Evolutionary conservation across 2,329 filamentous ascomycete species (phyloP).

Genomic region (Ascochyta viciae-villosae): DNA sequence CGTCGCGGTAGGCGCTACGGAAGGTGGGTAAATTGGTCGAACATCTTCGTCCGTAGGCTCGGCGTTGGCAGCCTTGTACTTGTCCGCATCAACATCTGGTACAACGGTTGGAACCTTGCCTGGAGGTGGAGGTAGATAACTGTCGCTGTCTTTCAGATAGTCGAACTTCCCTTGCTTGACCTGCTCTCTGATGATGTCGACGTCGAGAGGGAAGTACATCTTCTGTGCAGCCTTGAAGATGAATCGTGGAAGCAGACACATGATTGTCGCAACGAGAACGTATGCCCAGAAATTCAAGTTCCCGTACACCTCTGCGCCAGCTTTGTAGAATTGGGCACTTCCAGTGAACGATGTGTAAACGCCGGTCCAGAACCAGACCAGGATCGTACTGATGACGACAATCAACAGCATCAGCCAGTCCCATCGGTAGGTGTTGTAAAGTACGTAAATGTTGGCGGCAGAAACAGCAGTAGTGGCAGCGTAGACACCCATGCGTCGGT

Average conservation of each 20-base stretch:
- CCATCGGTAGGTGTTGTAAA: constrained; percentile 97
- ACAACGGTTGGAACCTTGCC: constrained; percentile 59
- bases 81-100: constrained; percentile 60
- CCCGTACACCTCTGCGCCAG: constrained; percentile 79
- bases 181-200: constrained; percentile 96
- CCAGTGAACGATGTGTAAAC: constrained; percentile 73
- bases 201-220: constrained; percentile 88
- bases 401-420: constrained; percentile 94
- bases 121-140: constrained; percentile 55
- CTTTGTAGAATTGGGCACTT: constrained; percentile 74
- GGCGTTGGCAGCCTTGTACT: constrained; percentile 51
- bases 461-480: constrained; percentile 84
- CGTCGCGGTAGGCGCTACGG: constrained; percentile 74
- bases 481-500: constrained; percentile 84
- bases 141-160: constrained; percentile 67
- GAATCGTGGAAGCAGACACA: constrained; percentile 88
- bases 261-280: constrained; percentile 76
- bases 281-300: constrained; percentile 87
- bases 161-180: constrained; percentile 82
- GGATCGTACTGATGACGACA: constrained; percentile 78
- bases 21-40: constrained; percentile 92
- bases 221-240: constrained; percentile 88
- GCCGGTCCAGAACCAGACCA: constrained; percentile 96
- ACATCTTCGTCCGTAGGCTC: constrained; percentile 79
- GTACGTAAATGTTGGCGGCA: constrained; percentile 90